Base-by-base conservation (phyloP, 345 rosid genomes). In the Carallia pectinifolia region DNA sequence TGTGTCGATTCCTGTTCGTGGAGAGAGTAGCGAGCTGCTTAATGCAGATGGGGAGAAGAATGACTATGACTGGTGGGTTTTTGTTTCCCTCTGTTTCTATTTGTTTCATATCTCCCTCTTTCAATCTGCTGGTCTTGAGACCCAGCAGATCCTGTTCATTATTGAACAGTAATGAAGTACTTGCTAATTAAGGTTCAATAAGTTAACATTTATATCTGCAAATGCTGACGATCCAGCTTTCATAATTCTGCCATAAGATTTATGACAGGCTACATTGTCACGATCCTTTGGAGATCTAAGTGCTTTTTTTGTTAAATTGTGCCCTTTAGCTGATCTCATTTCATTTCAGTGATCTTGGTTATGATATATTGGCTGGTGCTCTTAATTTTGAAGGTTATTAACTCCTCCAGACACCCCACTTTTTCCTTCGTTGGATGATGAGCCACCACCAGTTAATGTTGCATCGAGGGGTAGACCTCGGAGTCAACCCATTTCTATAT, bases 391-490 rank as follows among this genome's bases (percentile, higher is more conserved):
- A 81, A 95, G 99, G 99, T 85, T 95, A 72, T 79, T 92, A 85
- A 92, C 98, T 80, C 98, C 99, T 66, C 99, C 99, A 0, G 98
- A 95, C 60, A 90, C 99, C 58, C 99, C 99, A 4, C 97, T 95
- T 69, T 95, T 95, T 80, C 94, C 88, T 68, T 92, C 94, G 1
- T 67, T 95, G 92, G 98, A 95, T 58, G 96, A 95, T 69, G 94
- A 89, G 64, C 90, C 90, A 7, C 84, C 77, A 16, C 77, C 85
- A 64, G 82, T 81, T 67, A 85, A 74, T 85, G 81, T 76, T 83
- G 73, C 74, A 36, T 74, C 81, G 37, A 90, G 92, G 82, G 98
- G 99, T 37, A 92, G 99, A 68, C 89, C 96, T 55, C 86, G 85
- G 67, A 90, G 96, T 76, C 99, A 95, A 75, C 89, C 92, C 30